Percentiles rank a stretch among this genome's conserved stretches.
Evolutionary conservation across 805 yeast species (phyloP).

Genomic region (Metschnikowia continentalis): DNA sequence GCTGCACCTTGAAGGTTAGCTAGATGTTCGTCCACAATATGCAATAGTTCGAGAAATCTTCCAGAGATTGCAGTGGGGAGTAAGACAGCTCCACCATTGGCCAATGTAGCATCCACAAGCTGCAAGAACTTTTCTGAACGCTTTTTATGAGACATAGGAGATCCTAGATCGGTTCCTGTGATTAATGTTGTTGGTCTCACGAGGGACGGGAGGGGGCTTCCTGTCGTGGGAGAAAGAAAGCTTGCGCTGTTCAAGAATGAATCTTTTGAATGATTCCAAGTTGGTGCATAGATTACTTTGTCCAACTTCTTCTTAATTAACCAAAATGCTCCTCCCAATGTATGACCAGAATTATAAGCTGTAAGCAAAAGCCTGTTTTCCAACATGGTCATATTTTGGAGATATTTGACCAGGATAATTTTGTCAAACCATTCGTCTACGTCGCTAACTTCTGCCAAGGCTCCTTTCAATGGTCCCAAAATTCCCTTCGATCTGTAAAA

Average conservation of each 20-base stretch:
- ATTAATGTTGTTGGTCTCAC: slow-evolving; percentile 79
- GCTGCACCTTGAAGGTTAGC: slow-evolving; percentile 38
- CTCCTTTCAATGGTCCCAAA: slow-evolving; percentile 62
- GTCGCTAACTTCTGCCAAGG: slow-evolving; percentile 61
- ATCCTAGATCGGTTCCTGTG: slow-evolving; percentile 67
- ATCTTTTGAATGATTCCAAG: slow-evolving; percentile 94
- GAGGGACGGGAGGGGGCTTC: slow-evolving; percentile 60
- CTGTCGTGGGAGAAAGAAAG: slow-evolving; percentile 46
- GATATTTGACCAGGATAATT: slow-evolving; percentile 65
- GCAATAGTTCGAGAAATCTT: slow-evolving; percentile 74
- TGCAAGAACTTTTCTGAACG: slow-evolving; percentile 62
- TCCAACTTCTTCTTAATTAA: slow-evolving; percentile 67
- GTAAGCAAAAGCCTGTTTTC: slow-evolving; percentile 67
- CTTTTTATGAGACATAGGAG: slow-evolving; percentile 55
- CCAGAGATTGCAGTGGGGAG: slow-evolving; percentile 81
- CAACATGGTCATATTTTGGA: slow-evolving; percentile 65
- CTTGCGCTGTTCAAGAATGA: slow-evolving; percentile 73
- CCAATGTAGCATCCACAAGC: slow-evolving; percentile 60
- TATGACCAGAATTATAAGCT: slow-evolving; percentile 87
- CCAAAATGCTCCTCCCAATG: slow-evolving; percentile 94
- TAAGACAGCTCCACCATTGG: slow-evolving; percentile 74
- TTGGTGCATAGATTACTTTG: slow-evolving; percentile 79
- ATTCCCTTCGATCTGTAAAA: slow-evolving; percentile 68
- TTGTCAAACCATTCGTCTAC: slow-evolving; percentile 78
- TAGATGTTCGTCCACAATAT: slow-evolving; percentile 65